These are phyloP conservation scores for Xylaria sp. DNA, from an alignment of 2,329 filamentous ascomycete species.

Conservation along the genomic window DNA sequence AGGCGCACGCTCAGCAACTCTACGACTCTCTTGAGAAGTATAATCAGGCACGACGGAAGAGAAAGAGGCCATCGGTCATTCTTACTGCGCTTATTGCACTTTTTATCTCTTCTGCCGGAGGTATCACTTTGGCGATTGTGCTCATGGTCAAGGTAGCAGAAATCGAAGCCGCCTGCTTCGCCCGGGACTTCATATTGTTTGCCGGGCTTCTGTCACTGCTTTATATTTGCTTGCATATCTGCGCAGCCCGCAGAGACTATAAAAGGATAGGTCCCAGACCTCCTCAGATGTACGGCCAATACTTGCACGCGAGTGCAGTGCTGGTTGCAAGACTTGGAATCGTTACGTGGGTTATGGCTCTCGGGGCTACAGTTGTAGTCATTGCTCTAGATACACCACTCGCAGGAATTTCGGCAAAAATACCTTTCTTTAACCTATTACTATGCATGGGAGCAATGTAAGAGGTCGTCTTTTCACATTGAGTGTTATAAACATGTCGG, in stretches of 20 bases:
- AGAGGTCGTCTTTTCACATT: slow-evolving; percentile 29
- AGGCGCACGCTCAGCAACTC: slow-evolving; percentile 40
- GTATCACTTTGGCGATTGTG: slow-evolving; percentile 46
- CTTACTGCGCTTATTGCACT: slow-evolving; percentile 47
- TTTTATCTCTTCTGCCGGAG: slow-evolving; percentile 47
- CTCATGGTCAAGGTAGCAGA: slow-evolving; percentile 40
- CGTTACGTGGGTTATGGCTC: slow-evolving; percentile 47
- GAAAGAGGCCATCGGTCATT: slow-evolving; percentile 43
- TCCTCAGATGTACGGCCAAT: slow-evolving; percentile 47
- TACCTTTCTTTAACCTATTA: slow-evolving; percentile 49
- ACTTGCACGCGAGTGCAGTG: slow-evolving; percentile 48
- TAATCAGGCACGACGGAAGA: slow-evolving; percentile 38
- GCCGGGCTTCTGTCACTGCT: slow-evolving; percentile 44
- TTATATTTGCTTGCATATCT: slow-evolving; percentile 48
- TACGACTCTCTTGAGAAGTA: slow-evolving; percentile 45
- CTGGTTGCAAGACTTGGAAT: slow-evolving; percentile 48
- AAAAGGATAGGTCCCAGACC: slow-evolving; percentile 40
- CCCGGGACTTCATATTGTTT: slow-evolving; percentile 49
- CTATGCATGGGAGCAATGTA: slow-evolving; percentile 50
- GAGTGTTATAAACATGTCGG: background rate
- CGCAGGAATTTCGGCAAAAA: slow-evolving; percentile 43
- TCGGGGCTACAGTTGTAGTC: slow-evolving; percentile 48
- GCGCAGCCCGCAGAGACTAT: slow-evolving; percentile 45
- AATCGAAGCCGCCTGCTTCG: slow-evolving; percentile 43
- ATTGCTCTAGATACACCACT: slow-evolving; percentile 40